These are phyloP conservation scores for Eruca vesicaria DNA, from an alignment of 441 rosid species.

Conservation along the genomic window DNA sequence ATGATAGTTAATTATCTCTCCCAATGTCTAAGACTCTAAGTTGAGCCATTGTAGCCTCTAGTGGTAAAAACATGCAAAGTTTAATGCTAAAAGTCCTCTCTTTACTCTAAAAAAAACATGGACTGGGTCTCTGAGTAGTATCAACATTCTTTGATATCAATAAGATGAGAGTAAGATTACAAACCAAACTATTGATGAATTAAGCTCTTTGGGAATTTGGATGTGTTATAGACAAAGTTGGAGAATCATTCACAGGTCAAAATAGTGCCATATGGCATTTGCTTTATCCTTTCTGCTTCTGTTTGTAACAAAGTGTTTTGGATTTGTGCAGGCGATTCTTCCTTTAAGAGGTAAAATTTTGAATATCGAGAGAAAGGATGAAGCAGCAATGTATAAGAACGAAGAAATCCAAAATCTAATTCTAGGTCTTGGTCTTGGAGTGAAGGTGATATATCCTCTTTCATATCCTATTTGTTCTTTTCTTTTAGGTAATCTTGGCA, in stretches of 20 bases:
- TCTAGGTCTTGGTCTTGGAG: constrained; percentile 93
- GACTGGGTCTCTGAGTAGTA: neutral
- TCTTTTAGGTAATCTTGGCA: neutral
- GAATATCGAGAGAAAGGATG: constrained; percentile 92
- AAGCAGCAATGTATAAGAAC: constrained; percentile 96
- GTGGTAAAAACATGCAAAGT: neutral
- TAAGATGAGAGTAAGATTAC: neutral
- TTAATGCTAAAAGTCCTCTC: neutral
- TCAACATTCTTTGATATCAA: neutral
- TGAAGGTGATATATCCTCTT: constrained; percentile 51
- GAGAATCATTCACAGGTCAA: neutral
- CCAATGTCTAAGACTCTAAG: too few species aligned
- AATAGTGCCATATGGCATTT: neutral
- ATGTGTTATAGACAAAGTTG: neutral
- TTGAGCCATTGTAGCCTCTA: too few species aligned
- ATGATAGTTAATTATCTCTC: neutral
- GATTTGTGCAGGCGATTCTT: constrained; percentile 78
- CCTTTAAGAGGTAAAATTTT: constrained; percentile 96
- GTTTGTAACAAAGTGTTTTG: neutral
- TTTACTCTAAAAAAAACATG: neutral
- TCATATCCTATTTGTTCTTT: neutral
- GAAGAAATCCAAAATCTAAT: constrained; percentile 97
- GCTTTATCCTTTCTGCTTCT: neutral
- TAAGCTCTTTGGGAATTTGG: neutral
- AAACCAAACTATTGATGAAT: neutral